phyloP scores from a whole-genome alignment of 345 rosid genomes.

The Hibiscus syriacus region DNA sequence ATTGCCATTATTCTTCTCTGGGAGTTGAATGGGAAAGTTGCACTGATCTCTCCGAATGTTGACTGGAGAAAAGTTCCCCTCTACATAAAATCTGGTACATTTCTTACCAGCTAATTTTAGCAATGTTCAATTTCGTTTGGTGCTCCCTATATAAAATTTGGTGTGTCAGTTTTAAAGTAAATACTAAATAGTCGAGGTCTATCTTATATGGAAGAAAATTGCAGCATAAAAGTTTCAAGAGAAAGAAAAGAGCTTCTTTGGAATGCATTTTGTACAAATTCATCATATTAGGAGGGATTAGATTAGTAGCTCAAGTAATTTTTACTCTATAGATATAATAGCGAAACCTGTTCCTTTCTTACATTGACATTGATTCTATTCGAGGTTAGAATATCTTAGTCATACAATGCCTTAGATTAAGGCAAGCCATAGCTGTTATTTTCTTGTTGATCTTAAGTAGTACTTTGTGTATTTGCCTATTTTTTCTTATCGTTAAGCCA shows the following conservation, averaged over 20 bases:
- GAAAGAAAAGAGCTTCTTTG: not conserved
- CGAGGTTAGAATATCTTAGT: not conserved
- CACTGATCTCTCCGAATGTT: slow-evolving; percentile 55
- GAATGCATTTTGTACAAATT: not conserved
- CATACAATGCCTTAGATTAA: not conserved
- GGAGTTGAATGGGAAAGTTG: slow-evolving; percentile 69
- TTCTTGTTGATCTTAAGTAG: not conserved
- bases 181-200: not conserved
- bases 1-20: slow-evolving; percentile 76
- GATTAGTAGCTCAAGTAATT: not conserved
- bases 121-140: not conserved
- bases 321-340: not conserved
- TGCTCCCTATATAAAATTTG: not conserved
- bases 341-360: not conserved
- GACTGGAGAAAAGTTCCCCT: slow-evolving; percentile 46
- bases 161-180: not conserved
- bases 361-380: not conserved
- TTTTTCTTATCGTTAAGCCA: not conserved
- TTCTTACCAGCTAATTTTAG: not conserved
- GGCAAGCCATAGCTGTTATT: not conserved
- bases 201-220: not conserved
- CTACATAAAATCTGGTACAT: slow-evolving; percentile 78
- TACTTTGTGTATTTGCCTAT: not conserved
- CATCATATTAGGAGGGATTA: not conserved
- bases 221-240: not conserved